Evolutionary conservation across 768 basidiomycete genomes (phyloP).

Genomic region (Tylopilus rubrobrunneus): DNA sequence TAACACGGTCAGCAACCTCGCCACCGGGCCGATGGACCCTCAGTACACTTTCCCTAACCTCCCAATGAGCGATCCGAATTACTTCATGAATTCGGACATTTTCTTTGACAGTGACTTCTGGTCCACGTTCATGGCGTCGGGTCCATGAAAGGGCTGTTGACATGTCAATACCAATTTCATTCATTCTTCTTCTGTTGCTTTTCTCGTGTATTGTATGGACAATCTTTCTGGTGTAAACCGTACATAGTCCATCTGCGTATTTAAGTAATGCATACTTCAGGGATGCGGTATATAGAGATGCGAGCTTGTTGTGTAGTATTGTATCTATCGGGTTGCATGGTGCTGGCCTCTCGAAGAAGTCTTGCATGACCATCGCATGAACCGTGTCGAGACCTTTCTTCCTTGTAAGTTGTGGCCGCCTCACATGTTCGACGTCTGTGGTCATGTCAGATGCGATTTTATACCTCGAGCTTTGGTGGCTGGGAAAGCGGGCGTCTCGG

Average conservation of each 20-base stretch:
- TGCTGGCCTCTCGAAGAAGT: background rate
- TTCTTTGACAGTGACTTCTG: conserved; percentile 43
- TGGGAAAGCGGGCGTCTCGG: conserved; percentile 35
- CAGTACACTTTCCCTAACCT: conserved; percentile 22
- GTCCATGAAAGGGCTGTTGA: conserved; percentile 10
- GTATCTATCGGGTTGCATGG: background rate
- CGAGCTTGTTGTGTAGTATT: conserved; percentile 4
- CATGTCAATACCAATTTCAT: background rate
- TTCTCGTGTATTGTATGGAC: background rate
- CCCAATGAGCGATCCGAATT: conserved; percentile 26
- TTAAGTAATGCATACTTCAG: background rate
- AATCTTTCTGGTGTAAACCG: background rate
- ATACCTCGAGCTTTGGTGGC: conserved; percentile 33
- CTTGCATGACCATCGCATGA: background rate
- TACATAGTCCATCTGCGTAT: conserved; percentile 7
- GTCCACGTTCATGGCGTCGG: conserved; percentile 35
- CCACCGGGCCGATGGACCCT: conserved; percentile 10
- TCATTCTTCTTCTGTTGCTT: background rate
- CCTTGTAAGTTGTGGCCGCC: too few species aligned
- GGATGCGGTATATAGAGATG: background rate
- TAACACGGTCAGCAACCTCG: background rate
- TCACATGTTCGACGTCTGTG: background rate
- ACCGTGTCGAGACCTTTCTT: too few species aligned
- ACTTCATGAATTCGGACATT: conserved; percentile 35
- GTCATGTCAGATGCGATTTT: background rate